Conservation (phyloP, 768 basidiomycete species). For the Termitomyces sp. region DNA sequence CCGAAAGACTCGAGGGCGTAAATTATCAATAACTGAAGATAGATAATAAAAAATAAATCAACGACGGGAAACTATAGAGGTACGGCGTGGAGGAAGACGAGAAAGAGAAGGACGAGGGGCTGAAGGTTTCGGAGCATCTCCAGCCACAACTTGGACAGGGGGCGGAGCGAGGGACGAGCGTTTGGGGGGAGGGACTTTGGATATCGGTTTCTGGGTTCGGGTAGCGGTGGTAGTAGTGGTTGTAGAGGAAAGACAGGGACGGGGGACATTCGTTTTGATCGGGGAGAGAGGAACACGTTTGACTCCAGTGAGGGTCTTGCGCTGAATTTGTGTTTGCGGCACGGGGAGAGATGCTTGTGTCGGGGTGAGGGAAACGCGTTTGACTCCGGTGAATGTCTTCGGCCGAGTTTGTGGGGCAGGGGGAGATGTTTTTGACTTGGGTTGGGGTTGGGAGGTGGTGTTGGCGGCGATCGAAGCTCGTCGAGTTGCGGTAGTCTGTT, state of each 20-base stretch:
- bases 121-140: not conserved
- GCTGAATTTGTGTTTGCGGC: not conserved
- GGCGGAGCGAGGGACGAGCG: not conserved
- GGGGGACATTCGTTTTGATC: not conserved
- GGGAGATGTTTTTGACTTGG: not conserved
- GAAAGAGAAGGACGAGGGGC: constrained; percentile 1
- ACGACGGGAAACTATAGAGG: not conserved
- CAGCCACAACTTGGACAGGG: not conserved
- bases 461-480: not conserved
- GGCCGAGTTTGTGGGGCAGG: not conserved
- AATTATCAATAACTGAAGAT: not conserved
- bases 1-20: not conserved
- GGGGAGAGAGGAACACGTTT: not conserved
- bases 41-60: not conserved
- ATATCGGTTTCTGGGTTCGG: not conserved
- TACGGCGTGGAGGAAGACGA: not conserved
- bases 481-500: not conserved
- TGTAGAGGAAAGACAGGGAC: not conserved
- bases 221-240: not conserved
- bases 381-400: not conserved
- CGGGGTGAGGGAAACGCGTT: not conserved
- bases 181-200: not conserved
- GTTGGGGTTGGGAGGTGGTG: not conserved
- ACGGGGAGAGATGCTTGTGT: not conserved
- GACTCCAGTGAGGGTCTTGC: not conserved